Percentiles rank a stretch among this genome's conserved stretches.
Conservation (phyloP, 768 basidiomycete species). For the Cyclocybe aegerita region DNA sequence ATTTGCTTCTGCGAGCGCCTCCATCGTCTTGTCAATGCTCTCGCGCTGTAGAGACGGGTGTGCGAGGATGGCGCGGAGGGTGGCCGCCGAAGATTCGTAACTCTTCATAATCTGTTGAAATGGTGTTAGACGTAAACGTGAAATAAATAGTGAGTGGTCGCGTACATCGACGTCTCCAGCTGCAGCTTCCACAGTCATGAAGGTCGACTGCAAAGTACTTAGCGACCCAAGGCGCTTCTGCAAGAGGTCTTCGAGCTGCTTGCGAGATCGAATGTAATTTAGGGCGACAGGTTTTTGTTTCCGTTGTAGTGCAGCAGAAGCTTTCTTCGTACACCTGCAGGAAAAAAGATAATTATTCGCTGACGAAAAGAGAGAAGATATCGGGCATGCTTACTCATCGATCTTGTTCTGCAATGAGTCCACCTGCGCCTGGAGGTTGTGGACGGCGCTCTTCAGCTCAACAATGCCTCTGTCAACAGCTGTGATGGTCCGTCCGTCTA, state of each 20-base stretch:
- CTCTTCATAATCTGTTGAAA: constrained; percentile 75
- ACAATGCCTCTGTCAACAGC: constrained; percentile 83
- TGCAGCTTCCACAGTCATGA: constrained; percentile 85
- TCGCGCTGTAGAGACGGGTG: constrained; percentile 81
- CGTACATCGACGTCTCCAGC: constrained; percentile 84
- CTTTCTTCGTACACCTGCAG: constrained; percentile 66
- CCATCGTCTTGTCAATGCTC: constrained; percentile 83
- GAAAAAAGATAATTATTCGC: background rate
- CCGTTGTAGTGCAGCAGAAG: constrained; percentile 60
- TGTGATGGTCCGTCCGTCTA: constrained; percentile 52
- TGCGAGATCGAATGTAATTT: constrained; percentile 76
- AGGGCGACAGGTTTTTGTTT: constrained; percentile 76
- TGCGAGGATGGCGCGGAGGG: constrained; percentile 71
- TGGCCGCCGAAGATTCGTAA: constrained; percentile 81
- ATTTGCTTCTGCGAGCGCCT: constrained; percentile 80
- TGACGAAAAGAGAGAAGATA: background rate
- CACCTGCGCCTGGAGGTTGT: constrained; percentile 67
- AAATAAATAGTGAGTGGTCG: constrained; percentile 3
- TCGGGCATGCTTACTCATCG: constrained; percentile 52
- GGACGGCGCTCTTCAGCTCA: constrained; percentile 72
- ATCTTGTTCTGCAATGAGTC: constrained; percentile 69
- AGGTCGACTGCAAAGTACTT: constrained; percentile 70
- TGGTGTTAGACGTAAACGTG: background rate
- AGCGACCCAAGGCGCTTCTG: constrained; percentile 73
- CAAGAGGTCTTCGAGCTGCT: constrained; percentile 76